Evolutionary conservation across 345 rosid genomes (phyloP).

Genomic region (Carallia pectinifolia): DNA sequence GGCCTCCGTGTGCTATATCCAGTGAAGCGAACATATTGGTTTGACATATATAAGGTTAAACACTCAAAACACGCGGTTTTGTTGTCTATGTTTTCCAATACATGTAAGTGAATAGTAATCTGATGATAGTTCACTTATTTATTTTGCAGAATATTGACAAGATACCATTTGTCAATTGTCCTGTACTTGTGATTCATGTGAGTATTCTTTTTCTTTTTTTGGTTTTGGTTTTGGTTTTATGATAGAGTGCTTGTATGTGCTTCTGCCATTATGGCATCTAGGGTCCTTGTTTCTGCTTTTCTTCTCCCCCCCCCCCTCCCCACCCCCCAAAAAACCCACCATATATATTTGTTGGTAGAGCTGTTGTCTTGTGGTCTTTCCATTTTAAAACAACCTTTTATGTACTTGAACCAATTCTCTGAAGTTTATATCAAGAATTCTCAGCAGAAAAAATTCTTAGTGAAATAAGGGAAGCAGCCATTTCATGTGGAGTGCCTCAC

Average conservation of each 20-base stretch:
- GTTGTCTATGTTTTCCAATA: not conserved
- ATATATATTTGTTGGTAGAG: too few species aligned
- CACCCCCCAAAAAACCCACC: not conserved
- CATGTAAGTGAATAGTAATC: not conserved
- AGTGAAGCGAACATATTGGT: conserved; percentile 90
- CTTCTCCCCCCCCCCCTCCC: too few species aligned
- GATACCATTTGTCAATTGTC: conserved; percentile 71
- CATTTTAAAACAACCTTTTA: too few species aligned
- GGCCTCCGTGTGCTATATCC: conserved; percentile 94
- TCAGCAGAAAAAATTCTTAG: not conserved
- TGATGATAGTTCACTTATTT: conserved; percentile 17
- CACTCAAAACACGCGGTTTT: not conserved
- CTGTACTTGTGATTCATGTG: conserved; percentile 78
- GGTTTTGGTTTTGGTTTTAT: not conserved
- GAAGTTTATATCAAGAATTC: not conserved
- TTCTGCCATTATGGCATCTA: not conserved
- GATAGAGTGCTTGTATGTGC: not conserved
- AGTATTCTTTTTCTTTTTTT: conserved; percentile 22
- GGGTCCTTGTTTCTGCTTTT: not conserved
- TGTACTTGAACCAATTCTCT: too few species aligned
- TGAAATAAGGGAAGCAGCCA: not conserved
- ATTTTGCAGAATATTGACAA: conserved; percentile 79
- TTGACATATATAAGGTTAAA: conserved; percentile 82
- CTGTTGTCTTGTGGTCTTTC: too few species aligned
- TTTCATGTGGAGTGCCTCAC: not conserved